These are phyloP conservation scores for Effrenium voratum DNA, from an alignment of 73 alveolate genomes.

Conservation along the genomic window DNA sequence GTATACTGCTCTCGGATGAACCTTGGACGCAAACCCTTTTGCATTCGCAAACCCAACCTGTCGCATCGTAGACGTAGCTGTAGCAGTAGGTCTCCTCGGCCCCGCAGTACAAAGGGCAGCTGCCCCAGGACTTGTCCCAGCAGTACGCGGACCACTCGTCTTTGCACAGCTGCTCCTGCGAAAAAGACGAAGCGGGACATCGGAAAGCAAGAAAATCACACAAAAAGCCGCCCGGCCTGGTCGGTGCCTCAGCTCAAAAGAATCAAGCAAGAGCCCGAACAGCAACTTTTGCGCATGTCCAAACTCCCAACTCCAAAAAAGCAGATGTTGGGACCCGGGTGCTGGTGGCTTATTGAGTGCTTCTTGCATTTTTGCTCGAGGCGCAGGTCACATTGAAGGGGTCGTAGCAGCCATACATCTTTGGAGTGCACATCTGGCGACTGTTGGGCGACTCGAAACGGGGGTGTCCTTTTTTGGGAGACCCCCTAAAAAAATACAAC, in stretches of 20 bases:
- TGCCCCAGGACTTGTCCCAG: conserved; percentile 71
- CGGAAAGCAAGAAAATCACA: background rate
- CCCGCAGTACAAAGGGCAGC: conserved; percentile 47
- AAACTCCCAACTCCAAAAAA: no score
- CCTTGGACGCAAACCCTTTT: background rate
- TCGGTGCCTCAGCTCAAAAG: no score
- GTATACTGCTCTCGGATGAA: no score
- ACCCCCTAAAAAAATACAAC: background rate
- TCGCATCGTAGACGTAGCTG: conserved; percentile 45
- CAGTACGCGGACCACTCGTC: conserved; percentile 71
- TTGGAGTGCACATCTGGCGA: conserved; percentile 27
- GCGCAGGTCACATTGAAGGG: conserved; percentile 26
- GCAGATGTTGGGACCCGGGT: no score
- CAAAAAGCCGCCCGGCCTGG: background rate
- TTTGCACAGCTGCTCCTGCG: conserved; percentile 29
- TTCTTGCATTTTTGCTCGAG: background rate
- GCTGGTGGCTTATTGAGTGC: no score
- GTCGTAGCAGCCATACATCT: conserved; percentile 58
- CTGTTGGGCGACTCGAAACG: background rate
- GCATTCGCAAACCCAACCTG: background rate
- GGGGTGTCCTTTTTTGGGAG: no score
- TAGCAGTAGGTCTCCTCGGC: conserved; percentile 7
- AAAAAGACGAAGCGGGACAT: background rate
- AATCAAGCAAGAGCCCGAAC: no score
- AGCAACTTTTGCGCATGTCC: no score